Base-by-base conservation (phyloP, 2,329 filamentous ascomycete genomes). In the Sordariomycetes sp. region DNA sequence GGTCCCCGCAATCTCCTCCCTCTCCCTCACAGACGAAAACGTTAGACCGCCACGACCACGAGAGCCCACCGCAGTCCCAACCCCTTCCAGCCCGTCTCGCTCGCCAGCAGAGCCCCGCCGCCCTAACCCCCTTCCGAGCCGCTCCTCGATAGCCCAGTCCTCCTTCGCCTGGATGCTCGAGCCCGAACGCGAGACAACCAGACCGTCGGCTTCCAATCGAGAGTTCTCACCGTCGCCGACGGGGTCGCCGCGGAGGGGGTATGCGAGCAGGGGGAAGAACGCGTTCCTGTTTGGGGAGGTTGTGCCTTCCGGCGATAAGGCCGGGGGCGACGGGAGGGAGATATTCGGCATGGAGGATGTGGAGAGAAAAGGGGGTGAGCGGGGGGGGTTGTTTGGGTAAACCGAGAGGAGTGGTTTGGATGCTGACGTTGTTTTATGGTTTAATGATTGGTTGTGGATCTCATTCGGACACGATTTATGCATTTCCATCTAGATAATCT, bases 81-180 rank as follows among this genome's bases (percentile, higher is more conserved):
- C 55, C 34, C 5, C 25, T 42, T 28, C 51, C 32, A 42, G 32
- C 48, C 10, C n/a, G 3, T 20, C 20, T 32, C 17, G 20, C 12
- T 15, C 35, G 52, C 2, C 56, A 20, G 34, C 52, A 50, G 45
- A 52, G 36, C 36, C 48, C 55, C 28, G 54, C 45, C 24, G 39
- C 7, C 56, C 53, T 8, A 54, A 12, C 15, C 59, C 79, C 1
- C 76, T 82, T 17, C 81, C 80, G 0, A 81, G 81, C 22, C 77
- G 85, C 24, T 86, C 85, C 3, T 81, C 78, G 0, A 75, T 90
- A 36, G 85, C 85, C 1, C 85, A 88, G 62, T 89, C 87, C 8
- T 86, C 84, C 3, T 90, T 89, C 67, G 84, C 86, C 1, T 90
- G 85, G 85, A 90, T 90, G 86, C 74, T 90, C 2, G 83, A 84